Base-by-base conservation (phyloP, 176 grass and related monocot species). In the Aegilops longissima region DNA sequence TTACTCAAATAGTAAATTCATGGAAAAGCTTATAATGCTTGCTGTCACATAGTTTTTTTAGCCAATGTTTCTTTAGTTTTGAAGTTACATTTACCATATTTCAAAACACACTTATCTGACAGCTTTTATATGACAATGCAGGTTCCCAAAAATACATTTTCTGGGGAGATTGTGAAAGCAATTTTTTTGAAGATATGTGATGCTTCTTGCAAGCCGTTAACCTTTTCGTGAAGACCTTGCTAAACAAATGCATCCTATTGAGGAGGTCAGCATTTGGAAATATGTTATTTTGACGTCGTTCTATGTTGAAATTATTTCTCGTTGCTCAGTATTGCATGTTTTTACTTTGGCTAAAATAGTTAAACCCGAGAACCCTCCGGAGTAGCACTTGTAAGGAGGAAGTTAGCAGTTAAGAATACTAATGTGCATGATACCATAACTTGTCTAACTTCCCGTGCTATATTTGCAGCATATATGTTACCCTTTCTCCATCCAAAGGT, bases 101-200 rank as follows among this genome's bases (percentile, higher is more conserved):
- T 12, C 6, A 36, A 64, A 10, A 66, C 25, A 47, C 16, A 42
- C 65, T 62, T 65, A 61, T 31, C 12, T 66, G 2, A 23, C 31
- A 66, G 18, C 4, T 45, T 58, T 86, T 42, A 4, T 89, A 80
- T 61, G 80, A 49, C 30, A 83, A 68, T 80, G 40, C 86, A 98
- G 93, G 81, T 90, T 68, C 70, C 70, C 9, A 98, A 95, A 83
- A 98, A 95, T 92, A 79, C 84, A 58, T 92, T 95, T 70, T 98
- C 91, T 51, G 89, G 91, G 33, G 93, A 98, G 86, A 98, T 88
- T 72, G 89, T 90, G 87, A 95, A 88, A 84, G 67, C 73, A 82
- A 93, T 27, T 27, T 27, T 93, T 87, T 66, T 95, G 31, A 95
- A 98, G 89, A 98, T 95, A 80, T 98, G 93, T 76, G 95, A 98